A percentile compares a stretch with the other conserved stretches of the same genome.
phyloP scores from a whole-genome alignment of 441 rosid genomes.

The Jatropha multifida region DNA sequence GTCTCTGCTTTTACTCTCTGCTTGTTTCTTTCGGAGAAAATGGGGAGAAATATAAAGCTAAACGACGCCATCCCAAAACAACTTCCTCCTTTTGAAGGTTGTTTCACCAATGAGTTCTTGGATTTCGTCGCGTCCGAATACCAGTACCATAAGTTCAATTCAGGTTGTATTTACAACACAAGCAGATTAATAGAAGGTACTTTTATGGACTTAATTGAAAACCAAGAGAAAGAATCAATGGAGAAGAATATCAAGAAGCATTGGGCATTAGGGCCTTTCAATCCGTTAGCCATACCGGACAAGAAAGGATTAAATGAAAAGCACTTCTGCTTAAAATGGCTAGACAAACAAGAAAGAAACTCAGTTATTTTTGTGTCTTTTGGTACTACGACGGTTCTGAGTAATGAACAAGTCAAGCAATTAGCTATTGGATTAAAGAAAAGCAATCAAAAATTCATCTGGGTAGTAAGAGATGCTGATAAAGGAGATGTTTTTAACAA shows the following conservation, averaged over 20 bases:
- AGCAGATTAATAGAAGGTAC: constrained; percentile 36
- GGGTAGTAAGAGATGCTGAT: constrained; percentile 64
- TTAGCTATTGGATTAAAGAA: constrained; percentile 43
- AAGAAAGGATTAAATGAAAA: neutral
- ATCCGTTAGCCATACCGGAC: constrained; percentile 22
- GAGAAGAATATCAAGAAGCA: constrained; percentile 14
- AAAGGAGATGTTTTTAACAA: constrained; percentile 39
- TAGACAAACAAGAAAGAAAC: constrained; percentile 40
- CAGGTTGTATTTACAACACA: constrained; percentile 43
- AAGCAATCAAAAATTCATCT: constrained; percentile 52
- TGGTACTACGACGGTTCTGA: constrained; percentile 48
- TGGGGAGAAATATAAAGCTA: constrained; percentile 11
- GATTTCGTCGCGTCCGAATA: constrained; percentile 29
- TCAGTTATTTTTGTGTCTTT: constrained; percentile 54
- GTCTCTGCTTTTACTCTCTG: constrained; percentile 41
- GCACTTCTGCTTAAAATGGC: constrained; percentile 47
- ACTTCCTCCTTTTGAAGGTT: constrained; percentile 38
- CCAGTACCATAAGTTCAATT: constrained; percentile 8
- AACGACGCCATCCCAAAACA: constrained; percentile 10
- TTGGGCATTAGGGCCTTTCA: constrained; percentile 55
- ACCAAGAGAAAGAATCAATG: constrained; percentile 14
- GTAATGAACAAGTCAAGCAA: constrained; percentile 41
- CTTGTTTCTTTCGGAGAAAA: constrained; percentile 23
- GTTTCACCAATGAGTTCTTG: constrained; percentile 41
- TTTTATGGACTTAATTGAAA: constrained; percentile 36